Percentiles rank a stretch among this genome's conserved stretches.
Evolutionary conservation across 306 rosid species (phyloP).

Genomic region (Quercus agrifolia): DNA sequence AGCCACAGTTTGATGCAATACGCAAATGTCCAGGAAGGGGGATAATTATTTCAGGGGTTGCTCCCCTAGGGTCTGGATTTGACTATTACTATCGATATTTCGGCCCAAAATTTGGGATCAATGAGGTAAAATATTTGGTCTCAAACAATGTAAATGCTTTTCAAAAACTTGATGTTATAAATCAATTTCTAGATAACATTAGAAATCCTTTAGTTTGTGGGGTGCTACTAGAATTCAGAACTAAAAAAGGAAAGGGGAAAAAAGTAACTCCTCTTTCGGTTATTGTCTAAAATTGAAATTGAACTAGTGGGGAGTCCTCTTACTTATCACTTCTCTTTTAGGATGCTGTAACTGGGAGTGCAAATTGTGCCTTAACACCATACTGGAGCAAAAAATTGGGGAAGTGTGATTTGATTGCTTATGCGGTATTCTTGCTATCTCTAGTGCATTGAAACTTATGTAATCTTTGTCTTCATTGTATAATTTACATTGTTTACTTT

Average conservation of each 20-base stretch:
- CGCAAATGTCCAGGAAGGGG: conserved; percentile 55
- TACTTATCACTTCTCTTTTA: conserved; percentile 4
- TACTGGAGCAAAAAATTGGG: conserved; percentile 72
- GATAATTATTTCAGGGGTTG: conserved; percentile 46
- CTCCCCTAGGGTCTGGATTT: conserved; percentile 58
- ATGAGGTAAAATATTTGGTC: conserved; percentile 43
- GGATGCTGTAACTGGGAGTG: conserved; percentile 75
- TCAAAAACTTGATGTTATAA: neutral
- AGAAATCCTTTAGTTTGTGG: too few relatives aligned
- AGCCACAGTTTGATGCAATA: conserved; percentile 51
- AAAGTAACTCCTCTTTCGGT: too few relatives aligned
- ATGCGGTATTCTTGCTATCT: conserved; percentile 39
- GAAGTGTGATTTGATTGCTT: conserved; percentile 61
- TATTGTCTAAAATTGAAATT: neutral
- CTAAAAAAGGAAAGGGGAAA: neutral
- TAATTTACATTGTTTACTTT: conserved; percentile 2
- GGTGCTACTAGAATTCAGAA: neutral
- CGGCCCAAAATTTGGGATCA: conserved; percentile 55
- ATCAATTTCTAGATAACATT: too few relatives aligned
- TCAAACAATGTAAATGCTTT: neutral
- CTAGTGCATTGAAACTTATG: neutral
- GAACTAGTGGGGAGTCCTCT: neutral
- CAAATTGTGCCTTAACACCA: conserved; percentile 63
- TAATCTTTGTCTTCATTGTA: conserved; percentile 1
- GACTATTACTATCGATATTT: conserved; percentile 64